Conservation (phyloP, 371 early-diverging fungal species). For the Capillidium rhysosporum region DNA sequence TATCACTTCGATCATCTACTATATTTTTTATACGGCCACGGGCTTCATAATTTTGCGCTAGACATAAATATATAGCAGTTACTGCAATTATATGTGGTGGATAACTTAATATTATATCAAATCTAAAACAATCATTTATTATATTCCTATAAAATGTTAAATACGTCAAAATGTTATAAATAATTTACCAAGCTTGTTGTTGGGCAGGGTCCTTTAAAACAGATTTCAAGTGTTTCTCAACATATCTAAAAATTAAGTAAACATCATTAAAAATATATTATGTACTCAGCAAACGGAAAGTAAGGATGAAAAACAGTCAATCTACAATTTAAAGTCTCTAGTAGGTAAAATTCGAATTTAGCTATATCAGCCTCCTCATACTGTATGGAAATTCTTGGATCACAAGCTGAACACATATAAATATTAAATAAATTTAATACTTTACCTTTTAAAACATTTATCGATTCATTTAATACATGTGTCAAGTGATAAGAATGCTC, state of each 20-base stretch:
- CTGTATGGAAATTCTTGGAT: slow-evolving; percentile 23
- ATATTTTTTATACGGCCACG: too few relatives aligned
- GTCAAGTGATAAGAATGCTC: slow-evolving; percentile 75
- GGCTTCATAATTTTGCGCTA: slow-evolving; percentile 18
- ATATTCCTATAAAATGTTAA: slow-evolving; percentile 32
- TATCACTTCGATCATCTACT: too few relatives aligned
- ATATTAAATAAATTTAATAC: not conserved
- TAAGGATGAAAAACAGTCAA: slow-evolving; percentile 77
- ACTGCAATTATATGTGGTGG: slow-evolving; percentile 81
- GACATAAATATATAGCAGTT: slow-evolving; percentile 54
- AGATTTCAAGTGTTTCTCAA: slow-evolving; percentile 15
- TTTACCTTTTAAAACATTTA: slow-evolving; percentile 32
- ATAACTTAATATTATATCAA: slow-evolving; percentile 55
- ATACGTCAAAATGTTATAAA: not conserved
- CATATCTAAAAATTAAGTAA: slow-evolving; percentile 6
- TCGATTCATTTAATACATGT: slow-evolving; percentile 47
- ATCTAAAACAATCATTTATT: slow-evolving; percentile 60
- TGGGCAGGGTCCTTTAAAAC: slow-evolving; percentile 21
- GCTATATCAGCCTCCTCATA: slow-evolving; percentile 61
- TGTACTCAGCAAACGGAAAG: slow-evolving; percentile 39
- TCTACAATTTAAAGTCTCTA: slow-evolving; percentile 75
- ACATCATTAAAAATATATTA: not conserved
- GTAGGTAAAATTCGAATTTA: slow-evolving; percentile 73
- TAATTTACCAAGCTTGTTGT: slow-evolving; percentile 47
- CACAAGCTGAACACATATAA: slow-evolving; percentile 7